Percentiles rank a stretch among this genome's conserved stretches.
Conservation (phyloP, 2,329 filamentous ascomycete species). For the Epichloe baconii region DNA sequence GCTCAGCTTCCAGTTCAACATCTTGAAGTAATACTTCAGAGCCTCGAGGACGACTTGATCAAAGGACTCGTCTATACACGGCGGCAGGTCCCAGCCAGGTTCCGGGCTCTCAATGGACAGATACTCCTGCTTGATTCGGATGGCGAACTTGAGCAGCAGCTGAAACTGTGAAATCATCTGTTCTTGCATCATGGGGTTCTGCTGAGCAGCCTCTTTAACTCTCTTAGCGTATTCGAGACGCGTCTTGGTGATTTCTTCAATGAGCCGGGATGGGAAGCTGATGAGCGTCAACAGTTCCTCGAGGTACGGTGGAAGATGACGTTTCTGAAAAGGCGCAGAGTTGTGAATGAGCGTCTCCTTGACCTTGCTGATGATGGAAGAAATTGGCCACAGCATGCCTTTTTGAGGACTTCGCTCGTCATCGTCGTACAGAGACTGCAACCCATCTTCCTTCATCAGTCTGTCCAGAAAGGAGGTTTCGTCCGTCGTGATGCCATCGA, state of each 20-base stretch:
- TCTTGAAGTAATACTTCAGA: slow-evolving; percentile 95
- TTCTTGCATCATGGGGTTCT: slow-evolving; percentile 87
- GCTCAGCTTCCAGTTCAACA: slow-evolving; percentile 94
- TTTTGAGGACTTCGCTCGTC: slow-evolving; percentile 32
- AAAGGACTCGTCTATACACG: slow-evolving; percentile 93
- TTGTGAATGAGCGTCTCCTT: slow-evolving; percentile 85
- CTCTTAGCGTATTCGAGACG: slow-evolving; percentile 83
- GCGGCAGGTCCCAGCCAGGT: slow-evolving; percentile 86
- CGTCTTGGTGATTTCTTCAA: slow-evolving; percentile 92
- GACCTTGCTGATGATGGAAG: slow-evolving; percentile 80
- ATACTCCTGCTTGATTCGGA: slow-evolving; percentile 85
- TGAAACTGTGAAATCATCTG: slow-evolving; percentile 98
- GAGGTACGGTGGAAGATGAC: slow-evolving; percentile 89
- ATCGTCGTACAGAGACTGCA: slow-evolving; percentile 82
- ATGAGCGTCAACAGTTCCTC: slow-evolving; percentile 92
- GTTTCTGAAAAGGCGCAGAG: slow-evolving; percentile 68
- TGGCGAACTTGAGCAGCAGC: slow-evolving; percentile 79
- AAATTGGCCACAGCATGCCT: slow-evolving; percentile 76
- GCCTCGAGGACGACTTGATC: slow-evolving; percentile 85
- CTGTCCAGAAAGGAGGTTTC: slow-evolving; percentile 90
- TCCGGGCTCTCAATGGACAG: slow-evolving; percentile 72
- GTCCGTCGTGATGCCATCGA: slow-evolving; percentile 61
- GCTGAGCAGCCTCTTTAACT: slow-evolving; percentile 88
- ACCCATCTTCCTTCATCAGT: slow-evolving; percentile 86
- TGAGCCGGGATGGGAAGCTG: slow-evolving; percentile 90